A percentile compares a stretch with the other conserved stretches of the same genome.
Evolutionary conservation across 1,284 basidiomycete species (phyloP).

Genomic region (Peniophora sp.): DNA sequence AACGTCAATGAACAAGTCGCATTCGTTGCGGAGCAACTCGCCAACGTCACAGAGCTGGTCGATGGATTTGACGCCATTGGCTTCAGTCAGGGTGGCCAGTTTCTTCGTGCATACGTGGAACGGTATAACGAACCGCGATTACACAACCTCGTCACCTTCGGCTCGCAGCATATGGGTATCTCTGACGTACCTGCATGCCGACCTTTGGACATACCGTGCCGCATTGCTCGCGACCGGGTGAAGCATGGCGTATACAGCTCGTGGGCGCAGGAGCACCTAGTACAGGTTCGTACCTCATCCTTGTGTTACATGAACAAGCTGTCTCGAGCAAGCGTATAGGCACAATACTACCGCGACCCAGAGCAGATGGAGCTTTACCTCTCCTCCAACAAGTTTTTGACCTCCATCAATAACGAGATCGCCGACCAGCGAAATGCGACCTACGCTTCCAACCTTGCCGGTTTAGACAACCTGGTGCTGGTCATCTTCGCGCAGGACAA

Average conservation of each 20-base stretch:
- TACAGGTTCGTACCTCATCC: constrained; percentile 49
- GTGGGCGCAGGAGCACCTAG: constrained; percentile 77
- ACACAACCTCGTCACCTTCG: constrained; percentile 85
- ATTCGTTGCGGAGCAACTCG: constrained; percentile 61
- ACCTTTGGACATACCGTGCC: constrained; percentile 69
- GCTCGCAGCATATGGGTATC: constrained; percentile 80
- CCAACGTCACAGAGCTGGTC: constrained; percentile 58
- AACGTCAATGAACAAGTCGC: constrained; percentile 70
- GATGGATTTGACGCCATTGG: constrained; percentile 87
- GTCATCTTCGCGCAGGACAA: constrained; percentile 64
- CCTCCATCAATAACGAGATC: constrained; percentile 72
- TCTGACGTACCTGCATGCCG: constrained; percentile 73
- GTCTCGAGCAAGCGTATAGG: constrained; percentile 32
- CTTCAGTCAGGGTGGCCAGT: constrained; percentile 91
- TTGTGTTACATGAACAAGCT: neutral
- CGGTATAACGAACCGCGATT: constrained; percentile 73
- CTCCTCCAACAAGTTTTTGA: constrained; percentile 59
- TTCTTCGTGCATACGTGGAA: constrained; percentile 86
- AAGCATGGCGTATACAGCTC: constrained; percentile 71
- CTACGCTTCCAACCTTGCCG: constrained; percentile 52
- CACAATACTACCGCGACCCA: constrained; percentile 92
- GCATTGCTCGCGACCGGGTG: constrained; percentile 65
- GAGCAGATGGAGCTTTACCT: constrained; percentile 68
- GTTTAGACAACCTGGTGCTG: constrained; percentile 55
- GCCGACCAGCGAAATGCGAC: constrained; percentile 43